Evolutionary conservation across 2,329 filamentous ascomycete genomes (phyloP).

Genomic region (Aaosphaeria arxii): DNA sequence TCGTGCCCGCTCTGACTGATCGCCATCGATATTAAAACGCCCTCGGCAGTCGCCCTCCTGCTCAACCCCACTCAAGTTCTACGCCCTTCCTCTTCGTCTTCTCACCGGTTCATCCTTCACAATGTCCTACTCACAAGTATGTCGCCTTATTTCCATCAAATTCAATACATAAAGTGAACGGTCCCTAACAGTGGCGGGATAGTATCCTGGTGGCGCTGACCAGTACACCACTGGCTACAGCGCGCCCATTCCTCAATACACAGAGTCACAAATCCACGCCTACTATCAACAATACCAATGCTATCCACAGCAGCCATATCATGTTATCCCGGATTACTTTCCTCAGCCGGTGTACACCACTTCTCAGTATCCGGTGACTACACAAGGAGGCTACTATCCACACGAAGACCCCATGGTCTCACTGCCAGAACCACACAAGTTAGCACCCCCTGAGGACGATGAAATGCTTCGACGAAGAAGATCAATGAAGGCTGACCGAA

Average conservation of each 20-base stretch:
- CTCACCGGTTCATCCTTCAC: not conserved
- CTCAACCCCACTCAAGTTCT: not conserved
- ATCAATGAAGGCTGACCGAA: constrained; percentile 5
- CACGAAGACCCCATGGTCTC: not conserved
- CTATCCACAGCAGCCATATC: constrained; percentile 27
- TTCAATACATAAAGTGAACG: too few relatives aligned
- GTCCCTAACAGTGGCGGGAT: too few relatives aligned
- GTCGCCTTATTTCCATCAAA: too few relatives aligned
- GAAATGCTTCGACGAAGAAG: constrained; percentile 3
- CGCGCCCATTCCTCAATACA: constrained; percentile 23
- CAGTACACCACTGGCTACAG: not conserved
- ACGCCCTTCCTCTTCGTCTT: not conserved
- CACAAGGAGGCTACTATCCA: constrained; percentile 1
- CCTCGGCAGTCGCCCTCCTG: not conserved
- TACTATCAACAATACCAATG: constrained; percentile 29
- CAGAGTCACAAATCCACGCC: constrained; percentile 25
- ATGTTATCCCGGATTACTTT: constrained; percentile 20
- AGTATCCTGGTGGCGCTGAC: too few relatives aligned
- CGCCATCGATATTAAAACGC: not conserved
- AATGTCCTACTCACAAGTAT: not conserved
- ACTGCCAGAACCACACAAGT: constrained; percentile 1
- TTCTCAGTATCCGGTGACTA: constrained; percentile 1
- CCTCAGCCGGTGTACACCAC: not conserved
- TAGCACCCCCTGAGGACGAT: constrained; percentile 7
- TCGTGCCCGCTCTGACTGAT: not conserved